Evolutionary conservation across 371 early-diverging fungal genomes (phyloP).

Genomic region (Actinomucor elegans): DNA sequence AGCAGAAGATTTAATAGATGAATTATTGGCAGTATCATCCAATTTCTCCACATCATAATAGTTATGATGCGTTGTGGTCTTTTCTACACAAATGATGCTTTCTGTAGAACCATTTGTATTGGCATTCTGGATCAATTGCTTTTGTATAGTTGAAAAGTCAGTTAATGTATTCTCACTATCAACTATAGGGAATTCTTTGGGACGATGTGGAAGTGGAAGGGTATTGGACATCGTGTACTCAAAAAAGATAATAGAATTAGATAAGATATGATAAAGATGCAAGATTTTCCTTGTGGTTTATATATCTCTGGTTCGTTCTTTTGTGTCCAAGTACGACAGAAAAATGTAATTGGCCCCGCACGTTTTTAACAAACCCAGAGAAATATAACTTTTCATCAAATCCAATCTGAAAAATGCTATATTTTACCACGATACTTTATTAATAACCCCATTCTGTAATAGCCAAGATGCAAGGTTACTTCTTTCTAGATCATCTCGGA

Average conservation of each 20-base stretch:
- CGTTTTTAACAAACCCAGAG: no score
- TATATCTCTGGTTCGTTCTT: no score
- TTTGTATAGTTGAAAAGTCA: slow-evolving; percentile 5
- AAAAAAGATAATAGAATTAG: no score
- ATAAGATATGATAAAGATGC: no score
- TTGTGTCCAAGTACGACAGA: no score
- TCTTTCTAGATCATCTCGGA: not conserved
- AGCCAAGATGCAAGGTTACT: not conserved
- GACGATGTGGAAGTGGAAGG: not conserved
- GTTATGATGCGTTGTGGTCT: slow-evolving; percentile 3
- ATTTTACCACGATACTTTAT: not conserved
- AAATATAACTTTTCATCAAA: no score
- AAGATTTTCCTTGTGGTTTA: no score
- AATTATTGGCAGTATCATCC: not conserved
- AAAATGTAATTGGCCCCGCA: no score
- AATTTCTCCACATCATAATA: slow-evolving; percentile 5
- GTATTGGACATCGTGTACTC: no score
- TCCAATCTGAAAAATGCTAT: not conserved
- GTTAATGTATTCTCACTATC: slow-evolving; percentile 13
- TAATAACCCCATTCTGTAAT: no score
- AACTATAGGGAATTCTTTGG: not conserved
- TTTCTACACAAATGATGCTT: slow-evolving; percentile 3
- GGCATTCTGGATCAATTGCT: slow-evolving; percentile 1
- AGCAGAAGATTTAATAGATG: not conserved
- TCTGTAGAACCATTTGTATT: not conserved